Base-by-base conservation (phyloP, 192 early-diverging fungal genomes). In the Mortierella hygrophila region DNA sequence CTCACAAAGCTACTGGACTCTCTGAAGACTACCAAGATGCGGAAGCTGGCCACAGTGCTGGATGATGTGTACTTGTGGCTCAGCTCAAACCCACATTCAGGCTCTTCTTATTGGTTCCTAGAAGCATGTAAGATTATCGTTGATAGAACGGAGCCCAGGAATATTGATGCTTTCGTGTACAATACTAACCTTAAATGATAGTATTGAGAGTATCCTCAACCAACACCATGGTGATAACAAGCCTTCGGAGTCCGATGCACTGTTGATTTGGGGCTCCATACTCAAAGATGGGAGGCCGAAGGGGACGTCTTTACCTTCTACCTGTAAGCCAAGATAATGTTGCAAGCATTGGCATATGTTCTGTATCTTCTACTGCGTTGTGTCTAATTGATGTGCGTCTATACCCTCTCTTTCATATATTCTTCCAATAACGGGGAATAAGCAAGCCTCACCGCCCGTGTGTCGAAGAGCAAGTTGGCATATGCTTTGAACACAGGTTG, bases 401-500 rank as follows among this genome's bases (percentile, higher is more conserved):
- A 49, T 46, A 42, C 42, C 35, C 35, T 35, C 35, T 35, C 35
- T 35, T 35, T 35, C 35, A 35, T 35, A 35, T 72, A 26, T 49
- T 72, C 71, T 72, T 72, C 44, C 7, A 46, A 72, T 23, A 72
- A 46, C 42, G 71, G 71, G 13, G 71, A 72, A 42, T 41, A 47
- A n/a, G 71, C 71, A 72, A 72, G 71, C 42, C 29, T 29, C 46
- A 46, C 71, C 42, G 52, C 71, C 21, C 71, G 71, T 72, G 71
- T 72, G 9, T 72, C 71, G 21, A 72, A 72, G 46, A 47, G 40
- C 4, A 72, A 72, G 71, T 49, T 72, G 46, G 71, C 71, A 52
- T 72, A 21, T 72, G 71, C 71, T 72, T 72, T 72, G 71, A 72
- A 72, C 71, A 72, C 71, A 72, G 71, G 71, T 26, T 72, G 44